Base-by-base conservation (phyloP, 352 stramenopile species). In the Phytophthora ramorum region DNA sequence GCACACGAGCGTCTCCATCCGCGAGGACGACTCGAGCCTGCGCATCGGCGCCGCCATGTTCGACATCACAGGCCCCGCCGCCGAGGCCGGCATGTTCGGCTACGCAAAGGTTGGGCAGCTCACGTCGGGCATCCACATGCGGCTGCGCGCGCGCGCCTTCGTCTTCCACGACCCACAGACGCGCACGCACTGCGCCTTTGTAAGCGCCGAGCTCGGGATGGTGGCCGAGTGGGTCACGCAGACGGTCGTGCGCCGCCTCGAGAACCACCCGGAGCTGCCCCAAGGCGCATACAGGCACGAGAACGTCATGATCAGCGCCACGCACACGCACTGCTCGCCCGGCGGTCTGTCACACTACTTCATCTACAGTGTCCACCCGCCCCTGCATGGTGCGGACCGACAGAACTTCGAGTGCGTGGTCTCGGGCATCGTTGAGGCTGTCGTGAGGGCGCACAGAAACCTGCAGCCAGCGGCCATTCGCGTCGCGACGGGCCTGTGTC, bases 331-430 rank as follows among this genome's bases (percentile, higher is more conserved):
- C 65, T 97, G 87, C 61, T 85, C 85, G 19, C 91, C 93, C 3
- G 92, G 87, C 2, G 94, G 94, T 0, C 90, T 97, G 22, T 94
- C 95, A 9, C 90, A 98, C 73, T 97, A 98, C 76, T 87, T 96
- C 38, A 86, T 98, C 34, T 98, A 97, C 75, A 93, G 83, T 68
- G 80, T 95, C 48, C 87, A 95, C 50, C 85, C 87, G 28, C 85
- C 87, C 16, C 43, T 95, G 40, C 83, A 83, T 1, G 87, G 87
- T 8, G 81, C 82, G 0, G 83, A 93, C 53, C 63, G 75, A 30
- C 84, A 97, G 69, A 97, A 95, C 52, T 92, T 98, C 51, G 90
- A 98, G 69, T 91, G 89, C 48, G 89, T 96, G 4, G 92, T 97
- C n/a, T 63, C 88, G 1, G 91, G 92, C 7, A 95, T 98, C 47